phyloP scores from a whole-genome alignment of 2,329 filamentous ascomycete species.

The Didymosphaeria variabile region DNA sequence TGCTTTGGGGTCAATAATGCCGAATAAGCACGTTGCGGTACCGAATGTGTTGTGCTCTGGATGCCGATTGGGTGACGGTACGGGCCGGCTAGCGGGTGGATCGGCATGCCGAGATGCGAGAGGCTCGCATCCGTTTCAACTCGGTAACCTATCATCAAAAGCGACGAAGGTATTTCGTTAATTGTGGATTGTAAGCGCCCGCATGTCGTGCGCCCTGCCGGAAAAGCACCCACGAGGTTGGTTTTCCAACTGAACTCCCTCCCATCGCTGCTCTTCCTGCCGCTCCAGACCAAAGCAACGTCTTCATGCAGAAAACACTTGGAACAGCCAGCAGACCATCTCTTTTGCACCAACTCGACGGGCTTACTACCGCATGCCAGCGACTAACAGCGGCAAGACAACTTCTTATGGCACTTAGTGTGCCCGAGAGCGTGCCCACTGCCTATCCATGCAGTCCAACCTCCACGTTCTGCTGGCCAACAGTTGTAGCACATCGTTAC shows the following conservation, averaged over 20 bases:
- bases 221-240: neutral
- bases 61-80: neutral
- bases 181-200: neutral
- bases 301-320: neutral
- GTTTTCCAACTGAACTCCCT: neutral
- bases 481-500: neutral
- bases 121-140: neutral
- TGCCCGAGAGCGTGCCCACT: too few species aligned
- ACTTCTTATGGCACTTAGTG: neutral
- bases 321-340: neutral
- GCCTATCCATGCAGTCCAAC: neutral
- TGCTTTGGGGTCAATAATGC: neutral
- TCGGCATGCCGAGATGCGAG: constrained; percentile 4
- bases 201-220: neutral
- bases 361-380: too few species aligned
- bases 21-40: neutral
- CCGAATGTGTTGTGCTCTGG: neutral
- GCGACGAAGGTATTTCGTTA: neutral
- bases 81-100: neutral
- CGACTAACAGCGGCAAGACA: neutral
- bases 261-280: neutral
- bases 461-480: neutral
- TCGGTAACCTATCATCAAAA: neutral
- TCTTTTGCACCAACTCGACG: neutral
- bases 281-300: neutral